Evolutionary conservation across 495 filamentous ascomycete species (phyloP), one percentile per base, ranked within the genome.

Genomic region (Annulohypoxylon nitens): DNA sequence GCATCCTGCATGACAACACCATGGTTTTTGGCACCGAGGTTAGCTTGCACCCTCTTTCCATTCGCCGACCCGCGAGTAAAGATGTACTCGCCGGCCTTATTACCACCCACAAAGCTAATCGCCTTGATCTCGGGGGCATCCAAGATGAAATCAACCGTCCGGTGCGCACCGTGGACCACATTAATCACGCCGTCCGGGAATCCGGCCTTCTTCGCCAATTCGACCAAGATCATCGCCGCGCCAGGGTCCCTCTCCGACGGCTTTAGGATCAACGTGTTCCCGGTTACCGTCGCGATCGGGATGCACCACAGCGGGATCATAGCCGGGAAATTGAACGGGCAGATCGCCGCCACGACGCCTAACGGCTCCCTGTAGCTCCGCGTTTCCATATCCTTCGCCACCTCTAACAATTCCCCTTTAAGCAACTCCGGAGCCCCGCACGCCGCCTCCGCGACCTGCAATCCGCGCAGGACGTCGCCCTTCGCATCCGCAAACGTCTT

Each of bases 231-330:
- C 94, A 99, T 98, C 34, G 93, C 92, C 18, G 97, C 97, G 59
- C 96, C 96, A n/a, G 96, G 96, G 71, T 98, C 96, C 69, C 96
- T 93, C 85, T 99, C 96, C 0, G 96, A 99, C 3, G 96, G 96
- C 88, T 99, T 99, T 65, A 99, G 82, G 75, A 99, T 89, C 68
- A 98, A 83, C 30, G 93, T 96, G 85, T 99, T 99, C 57, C 96
- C 97, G 10, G 93, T 97, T 2, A 97, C 89, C 11, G 94, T 97
- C 45, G 96, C 97, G 78, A 98, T 90, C 18, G 96, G 97, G 63
- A 98, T 97, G 61, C 88, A 97, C 96, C 96, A 99, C 8, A 99
- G 86, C 18, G 96, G 96, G 82, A 99, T 99, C 96, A 99, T 99
- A 72, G 96, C 96, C 47, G 96, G 96, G 85, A 99, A 99, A 85